Evolutionary conservation across 1,139 yeast genomes (phyloP).

Genomic region (Meyerozyma carpophila): DNA sequence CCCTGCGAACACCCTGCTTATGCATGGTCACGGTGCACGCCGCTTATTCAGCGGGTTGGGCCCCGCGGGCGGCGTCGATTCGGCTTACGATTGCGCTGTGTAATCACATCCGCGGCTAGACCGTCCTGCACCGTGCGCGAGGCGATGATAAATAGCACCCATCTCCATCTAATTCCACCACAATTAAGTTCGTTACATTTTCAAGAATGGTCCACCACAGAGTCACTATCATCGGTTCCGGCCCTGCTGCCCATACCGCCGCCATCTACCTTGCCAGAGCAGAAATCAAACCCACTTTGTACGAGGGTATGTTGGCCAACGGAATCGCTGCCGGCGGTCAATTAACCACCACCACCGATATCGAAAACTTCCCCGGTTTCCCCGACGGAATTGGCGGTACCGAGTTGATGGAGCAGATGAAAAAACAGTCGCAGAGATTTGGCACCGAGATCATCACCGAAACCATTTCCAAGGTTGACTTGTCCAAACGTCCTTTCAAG

Average conservation of each 20-base stretch:
- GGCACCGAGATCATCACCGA: conserved; percentile 95
- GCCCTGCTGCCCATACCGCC: conserved; percentile 99
- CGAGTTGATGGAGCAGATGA: conserved; percentile 89
- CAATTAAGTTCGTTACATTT: neutral
- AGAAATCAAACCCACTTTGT: conserved; percentile 86
- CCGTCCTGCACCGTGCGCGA: conserved; percentile 1
- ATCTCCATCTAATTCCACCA: neutral
- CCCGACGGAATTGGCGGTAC: conserved; percentile 91
- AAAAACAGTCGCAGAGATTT: conserved; percentile 75
- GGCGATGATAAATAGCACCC: neutral
- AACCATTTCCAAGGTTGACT: conserved; percentile 86
- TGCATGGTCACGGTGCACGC: neutral
- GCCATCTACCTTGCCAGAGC: conserved; percentile 96
- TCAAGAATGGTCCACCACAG: conserved; percentile 73
- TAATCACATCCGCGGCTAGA: conserved; percentile 1
- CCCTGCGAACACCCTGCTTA: too few species aligned
- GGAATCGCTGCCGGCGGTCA: conserved; percentile 99
- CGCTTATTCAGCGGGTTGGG: neutral
- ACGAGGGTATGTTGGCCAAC: conserved; percentile 95
- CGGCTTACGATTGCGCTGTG: neutral
- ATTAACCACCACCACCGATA: conserved; percentile 94
- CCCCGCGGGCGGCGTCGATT: neutral
- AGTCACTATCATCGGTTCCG: conserved; percentile 93
- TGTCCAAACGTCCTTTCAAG: conserved; percentile 84
- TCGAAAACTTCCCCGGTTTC: conserved; percentile 98